Evolutionary conservation across 345 rosid species (phyloP).

Genomic region (Citrus australasica): DNA sequence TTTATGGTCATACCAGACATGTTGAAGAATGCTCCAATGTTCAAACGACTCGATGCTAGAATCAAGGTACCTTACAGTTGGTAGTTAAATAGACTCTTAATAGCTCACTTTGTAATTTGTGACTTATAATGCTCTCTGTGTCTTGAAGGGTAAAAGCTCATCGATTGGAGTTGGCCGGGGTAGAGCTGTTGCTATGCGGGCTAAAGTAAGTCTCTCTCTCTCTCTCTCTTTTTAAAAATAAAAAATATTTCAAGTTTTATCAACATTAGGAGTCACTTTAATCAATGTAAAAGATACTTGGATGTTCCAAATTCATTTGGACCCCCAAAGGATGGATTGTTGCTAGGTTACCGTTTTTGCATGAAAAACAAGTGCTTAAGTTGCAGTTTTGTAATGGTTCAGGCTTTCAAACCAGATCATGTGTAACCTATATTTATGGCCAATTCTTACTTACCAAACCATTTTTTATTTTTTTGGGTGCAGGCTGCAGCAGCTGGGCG

Average conservation of each 20-base stretch:
- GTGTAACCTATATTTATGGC: not conserved
- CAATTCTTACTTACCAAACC: not conserved
- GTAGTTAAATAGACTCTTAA: not conserved
- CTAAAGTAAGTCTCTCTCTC: slow-evolving; percentile 53
- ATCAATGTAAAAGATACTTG: not conserved
- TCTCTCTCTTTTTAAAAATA: not conserved
- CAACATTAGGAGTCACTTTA: not conserved
- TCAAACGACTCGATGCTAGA: slow-evolving; percentile 83
- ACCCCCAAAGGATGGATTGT: not conserved
- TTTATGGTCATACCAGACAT: slow-evolving; percentile 99
- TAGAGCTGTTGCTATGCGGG: slow-evolving; percentile 87
- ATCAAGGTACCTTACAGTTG: slow-evolving; percentile 52
- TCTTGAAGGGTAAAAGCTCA: slow-evolving; percentile 83
- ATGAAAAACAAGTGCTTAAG: not conserved
- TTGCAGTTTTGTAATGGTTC: not conserved
- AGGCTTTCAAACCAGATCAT: not conserved
- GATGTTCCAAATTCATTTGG: not conserved
- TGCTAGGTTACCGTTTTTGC: not conserved
- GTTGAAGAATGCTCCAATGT: slow-evolving; percentile 98
- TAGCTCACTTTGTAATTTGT: not conserved
- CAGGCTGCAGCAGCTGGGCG: slow-evolving; percentile 85
- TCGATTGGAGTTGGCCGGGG: slow-evolving; percentile 92
- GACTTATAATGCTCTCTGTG: not conserved
- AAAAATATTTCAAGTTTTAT: not conserved
- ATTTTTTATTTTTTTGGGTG: not conserved